A percentile compares a stretch with the other conserved stretches of the same genome.
These are phyloP conservation scores for Euphorbia schlechtendalii DNA, from an alignment of 441 rosid species.

Conservation along the genomic window DNA sequence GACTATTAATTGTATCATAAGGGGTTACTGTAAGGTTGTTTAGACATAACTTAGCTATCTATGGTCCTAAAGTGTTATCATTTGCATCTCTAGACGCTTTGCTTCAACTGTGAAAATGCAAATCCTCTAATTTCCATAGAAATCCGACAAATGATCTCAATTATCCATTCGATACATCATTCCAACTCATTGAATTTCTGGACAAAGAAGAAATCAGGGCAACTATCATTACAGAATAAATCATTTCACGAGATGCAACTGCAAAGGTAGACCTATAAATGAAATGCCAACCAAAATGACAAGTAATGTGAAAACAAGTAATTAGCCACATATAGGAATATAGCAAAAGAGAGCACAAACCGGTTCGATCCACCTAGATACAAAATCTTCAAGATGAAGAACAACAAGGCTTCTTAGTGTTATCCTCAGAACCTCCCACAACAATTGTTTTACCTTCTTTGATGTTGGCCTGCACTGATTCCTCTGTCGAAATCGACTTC, in stretches of 20 bases:
- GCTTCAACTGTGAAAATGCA: slow-evolving; percentile 14
- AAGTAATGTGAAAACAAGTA: slow-evolving; percentile 1
- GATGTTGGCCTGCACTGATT: slow-evolving; percentile 39
- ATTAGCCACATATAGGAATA: neutral
- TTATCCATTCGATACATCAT: neutral
- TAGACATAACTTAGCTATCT: slow-evolving; percentile 6
- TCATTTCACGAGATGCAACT: neutral
- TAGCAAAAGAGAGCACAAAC: slow-evolving; percentile 11
- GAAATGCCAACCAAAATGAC: slow-evolving; percentile 6
- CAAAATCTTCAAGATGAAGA: slow-evolving; percentile 45
- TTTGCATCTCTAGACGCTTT: slow-evolving; percentile 17
- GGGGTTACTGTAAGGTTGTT: neutral
- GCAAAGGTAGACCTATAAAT: neutral
- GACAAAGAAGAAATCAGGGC: neutral
- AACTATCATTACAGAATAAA: neutral
- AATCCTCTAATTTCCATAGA: slow-evolving; percentile 2
- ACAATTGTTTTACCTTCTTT: slow-evolving; percentile 75
- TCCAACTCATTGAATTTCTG: neutral
- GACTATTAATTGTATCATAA: slow-evolving; percentile 18
- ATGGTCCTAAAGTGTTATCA: slow-evolving; percentile 7
- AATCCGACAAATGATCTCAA: neutral
- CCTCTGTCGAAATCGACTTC: slow-evolving; percentile 68
- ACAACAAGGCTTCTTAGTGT: slow-evolving; percentile 65
- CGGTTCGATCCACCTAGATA: neutral
- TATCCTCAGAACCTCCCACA: slow-evolving; percentile 49